Base-by-base conservation (phyloP, 371 early-diverging fungal genomes). In the Mucor lusitanicus region DNA sequence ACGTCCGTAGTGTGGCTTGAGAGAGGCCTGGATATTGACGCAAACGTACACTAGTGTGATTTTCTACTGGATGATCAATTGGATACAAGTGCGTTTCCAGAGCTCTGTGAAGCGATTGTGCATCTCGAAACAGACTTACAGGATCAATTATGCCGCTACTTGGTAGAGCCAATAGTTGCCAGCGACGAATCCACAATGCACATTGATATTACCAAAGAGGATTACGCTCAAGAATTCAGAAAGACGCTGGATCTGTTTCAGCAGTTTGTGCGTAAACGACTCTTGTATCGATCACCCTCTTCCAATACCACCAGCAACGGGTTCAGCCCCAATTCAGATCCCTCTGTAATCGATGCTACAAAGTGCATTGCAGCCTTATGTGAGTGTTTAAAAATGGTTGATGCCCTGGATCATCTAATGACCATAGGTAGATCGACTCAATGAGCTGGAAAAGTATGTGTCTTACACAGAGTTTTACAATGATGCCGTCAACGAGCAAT, bases 401-500 rank as follows among this genome's bases (percentile, higher is more conserved):
- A 3, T 9, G 23, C 42, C 12, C 17, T 19, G 28, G 11, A 23
- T 59, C 37, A 13, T 13, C 37, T 37, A 7, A 37, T 37, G 13
- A 11, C 13, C 12, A 40, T 28, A 33, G 13, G 40, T 65, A 86
- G 86, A 82, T 71, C 63, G 77, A 15, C 33, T 79, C 25, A 90
- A 90, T 62, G 83, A 85, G 54, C 21, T 75, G 13, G 63, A 74
- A n/a, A 61, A 70, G 21, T 68, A 85, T 35, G 76, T 88, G 13
- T 64, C 78, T 0, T 89, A 84, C 54, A 74, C 84, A 3, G 81
- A 77, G 6, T 94, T 94, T 64, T 94, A 94, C 73, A 93, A 92
- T 66, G 87, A 85, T 27, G 75, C 86, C 0, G 81, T 94, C 19
- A 92, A 93, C 66, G 93, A 90, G 35, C 76, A 81, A 9, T 69